Base-by-base conservation (phyloP, 805 yeast genomes). In the Blastobotrys mokoenaii region DNA sequence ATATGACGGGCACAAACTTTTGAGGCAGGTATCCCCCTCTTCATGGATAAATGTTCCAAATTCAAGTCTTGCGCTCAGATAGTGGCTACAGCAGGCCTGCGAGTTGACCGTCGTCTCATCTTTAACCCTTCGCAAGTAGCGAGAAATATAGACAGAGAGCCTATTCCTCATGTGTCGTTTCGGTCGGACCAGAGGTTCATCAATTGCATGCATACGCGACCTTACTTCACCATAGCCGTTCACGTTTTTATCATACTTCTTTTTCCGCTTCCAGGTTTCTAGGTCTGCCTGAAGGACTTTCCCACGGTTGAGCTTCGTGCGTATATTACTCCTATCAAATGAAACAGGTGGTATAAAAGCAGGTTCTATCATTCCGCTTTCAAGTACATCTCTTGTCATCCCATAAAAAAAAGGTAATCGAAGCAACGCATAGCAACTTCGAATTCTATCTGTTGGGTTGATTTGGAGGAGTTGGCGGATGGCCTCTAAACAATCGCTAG, bases 361-460 rank as follows among this genome's bases (percentile, higher is more conserved):
- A 2, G 45, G 45, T 9, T 22, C 7, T 14, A 35, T 12, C 8
- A 12, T 3, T 9, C 39, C 38, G 4, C 22, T 14, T 34, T 44
- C 50, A 33, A 51, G 16, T 22, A 9, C 27, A 17, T 40, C 38
- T 15, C 36, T 18, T 2, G 48, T 29, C n/a, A 44, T 20, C 2
- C 47, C 51, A 9, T 25, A 25, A 41, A 53, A 53, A 33, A 47
- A 53, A n/a, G 40, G 41, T 14, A 44, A 43, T 6, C 30, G 9
- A 35, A 53, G 46, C 18, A 51, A 25, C 3, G 40, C 47, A 14
- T 37, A n/a, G 34, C 41, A 30, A 25, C 36, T 37, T 12, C 45
- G 29, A 18, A 47, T 34, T 10, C 57, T 38, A 6, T 51, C 40
- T 11, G 8, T 8, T 8, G 27, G 27, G 8, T 22, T 22, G 27